These are phyloP conservation scores for Cymbopogon flexuosus DNA, from an alignment of 202 grass and related monocot genomes.

Conservation along the genomic window DNA sequence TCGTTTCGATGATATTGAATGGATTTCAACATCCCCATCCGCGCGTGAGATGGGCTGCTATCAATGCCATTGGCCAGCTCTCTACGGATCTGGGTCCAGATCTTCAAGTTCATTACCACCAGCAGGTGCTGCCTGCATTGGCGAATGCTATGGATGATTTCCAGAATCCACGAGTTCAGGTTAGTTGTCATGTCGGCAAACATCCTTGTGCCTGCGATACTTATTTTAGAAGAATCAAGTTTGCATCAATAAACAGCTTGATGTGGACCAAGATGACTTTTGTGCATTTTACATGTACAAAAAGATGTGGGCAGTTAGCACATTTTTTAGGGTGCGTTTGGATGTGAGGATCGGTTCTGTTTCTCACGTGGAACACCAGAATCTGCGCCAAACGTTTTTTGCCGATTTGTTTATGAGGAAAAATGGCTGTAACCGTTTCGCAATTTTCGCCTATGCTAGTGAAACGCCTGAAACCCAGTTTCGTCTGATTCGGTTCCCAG, in stretches of 20 bases:
- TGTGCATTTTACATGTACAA: background rate
- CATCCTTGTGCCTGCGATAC: background rate
- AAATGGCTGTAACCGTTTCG: too few species aligned
- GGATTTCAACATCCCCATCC: constrained; percentile 82
- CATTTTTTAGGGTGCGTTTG: background rate
- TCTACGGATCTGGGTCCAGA: constrained; percentile 94
- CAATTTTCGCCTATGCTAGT: too few species aligned
- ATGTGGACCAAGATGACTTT: background rate
- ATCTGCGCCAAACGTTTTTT: too few species aligned
- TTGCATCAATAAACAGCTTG: background rate
- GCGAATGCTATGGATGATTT: constrained; percentile 94
- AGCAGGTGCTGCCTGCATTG: constrained; percentile 86
- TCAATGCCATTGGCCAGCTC: constrained; percentile 92
- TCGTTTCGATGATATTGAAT: constrained; percentile 81
- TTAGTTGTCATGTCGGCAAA: constrained; percentile 32
- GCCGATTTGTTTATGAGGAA: too few species aligned
- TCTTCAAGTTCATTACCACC: constrained; percentile 85
- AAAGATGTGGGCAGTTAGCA: background rate
- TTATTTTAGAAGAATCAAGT: background rate
- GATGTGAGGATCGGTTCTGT: too few species aligned
- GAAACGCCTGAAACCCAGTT: too few species aligned
- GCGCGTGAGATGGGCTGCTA: constrained; percentile 90
- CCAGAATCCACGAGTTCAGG: constrained; percentile 91
- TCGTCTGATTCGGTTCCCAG: too few species aligned
- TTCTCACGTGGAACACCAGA: too few species aligned